Base-by-base conservation (phyloP, 2,329 filamentous ascomycete species). In the Teratosphaeria zuluensis region DNA sequence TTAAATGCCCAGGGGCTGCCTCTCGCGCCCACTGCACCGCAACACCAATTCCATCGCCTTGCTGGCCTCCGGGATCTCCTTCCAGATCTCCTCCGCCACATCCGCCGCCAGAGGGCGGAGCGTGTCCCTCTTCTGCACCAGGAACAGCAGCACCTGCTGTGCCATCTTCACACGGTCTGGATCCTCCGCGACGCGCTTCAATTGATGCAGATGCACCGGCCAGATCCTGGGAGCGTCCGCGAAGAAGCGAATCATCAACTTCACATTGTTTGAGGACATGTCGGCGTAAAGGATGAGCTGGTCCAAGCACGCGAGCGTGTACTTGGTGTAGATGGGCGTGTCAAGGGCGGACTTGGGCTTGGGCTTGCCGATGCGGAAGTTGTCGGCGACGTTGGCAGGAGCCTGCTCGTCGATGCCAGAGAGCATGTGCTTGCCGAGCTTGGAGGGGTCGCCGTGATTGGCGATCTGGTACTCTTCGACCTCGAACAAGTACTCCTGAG, bases 401-500 rank as follows among this genome's bases (percentile, higher is more conserved):
- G 19, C 7, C 16, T 35, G 16, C 14, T 14, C n/a, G 14, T 53
- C 32, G 52, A 31, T 6, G 28, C 28, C 28, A n/a, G 28, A 14
- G 28, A 35, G 28, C 12, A 53, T 28, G 31, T 7, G 16, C 31
- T 30, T 46, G 35, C 31, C 35, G 24, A 46, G 24, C 12, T 19
- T 54, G 28, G 52, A 19, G 52, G 52, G 28, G 28, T 54, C 32
- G 32, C 52, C 32, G 30, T 54, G 30, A 7, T 54, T 12, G 4
- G 52, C 16, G 32, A n/a, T 16, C n/a, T 35, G 54, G 52, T 58
- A 56, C 12, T 54, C 54, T 33, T 90, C 74, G 51, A 80, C 85
- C 72, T 97, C 92, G 67, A 92, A 95, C 74, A 96, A 97, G 92
- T 94, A 99, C 75, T 99, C 94, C 73, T 99, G 94, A 66, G 88